Evolutionary conservation across 139 green algal genomes (phyloP).

Genomic region (Tetradesmus obliquus): DNA sequence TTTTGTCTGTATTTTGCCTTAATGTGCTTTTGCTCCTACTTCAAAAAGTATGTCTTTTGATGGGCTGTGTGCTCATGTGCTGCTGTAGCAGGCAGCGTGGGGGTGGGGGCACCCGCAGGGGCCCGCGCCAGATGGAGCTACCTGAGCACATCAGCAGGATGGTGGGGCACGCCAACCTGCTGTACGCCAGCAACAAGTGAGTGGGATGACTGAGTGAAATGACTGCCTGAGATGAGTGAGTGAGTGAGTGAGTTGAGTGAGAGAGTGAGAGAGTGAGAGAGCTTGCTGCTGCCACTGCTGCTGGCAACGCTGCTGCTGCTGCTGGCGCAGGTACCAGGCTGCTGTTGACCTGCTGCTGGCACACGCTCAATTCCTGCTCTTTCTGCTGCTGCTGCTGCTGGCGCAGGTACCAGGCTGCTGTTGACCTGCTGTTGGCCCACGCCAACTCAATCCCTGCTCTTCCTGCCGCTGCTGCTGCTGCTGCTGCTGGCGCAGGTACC

Average conservation of each 20-base stretch:
- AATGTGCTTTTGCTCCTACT: too few relatives aligned
- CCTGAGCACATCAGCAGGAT: conserved; percentile 74
- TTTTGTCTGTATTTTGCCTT: neutral
- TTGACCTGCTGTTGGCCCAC: too few relatives aligned
- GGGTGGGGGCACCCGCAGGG: neutral
- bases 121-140: conserved; percentile 56
- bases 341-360: too few relatives aligned
- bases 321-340: too few relatives aligned
- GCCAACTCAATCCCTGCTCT: neutral
- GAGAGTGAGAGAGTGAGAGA: neutral
- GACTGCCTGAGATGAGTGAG: too few relatives aligned
- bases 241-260: too few relatives aligned
- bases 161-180: conserved; percentile 90
- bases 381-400: neutral
- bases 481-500: conserved; percentile 37
- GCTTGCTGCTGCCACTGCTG: neutral
- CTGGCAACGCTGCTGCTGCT: neutral
- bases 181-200: conserved; percentile 78
- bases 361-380: neutral
- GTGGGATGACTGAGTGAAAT: neutral
- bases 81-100: neutral
- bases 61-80: neutral
- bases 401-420: neutral
- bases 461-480: neutral
- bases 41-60: neutral